A percentile compares a stretch with the other conserved stretches of the same genome.
These are phyloP conservation scores for Dictyostelium purpureum DNA, from an alignment of 78 protist genomes.

Conservation along the genomic window DNA sequence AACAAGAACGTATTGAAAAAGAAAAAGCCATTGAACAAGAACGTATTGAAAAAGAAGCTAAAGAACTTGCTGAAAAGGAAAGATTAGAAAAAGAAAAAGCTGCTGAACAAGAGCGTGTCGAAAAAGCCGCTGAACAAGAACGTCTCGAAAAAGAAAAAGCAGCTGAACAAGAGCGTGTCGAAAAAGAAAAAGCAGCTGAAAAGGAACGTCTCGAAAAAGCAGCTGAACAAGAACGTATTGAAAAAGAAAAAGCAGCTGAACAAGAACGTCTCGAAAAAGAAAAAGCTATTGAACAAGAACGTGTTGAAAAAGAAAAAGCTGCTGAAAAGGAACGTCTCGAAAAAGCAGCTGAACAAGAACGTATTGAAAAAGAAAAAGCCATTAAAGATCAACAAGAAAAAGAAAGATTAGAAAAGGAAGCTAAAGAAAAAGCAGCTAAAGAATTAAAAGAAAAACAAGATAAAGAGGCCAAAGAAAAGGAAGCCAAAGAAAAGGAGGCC, in stretches of 20 bases:
- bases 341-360: background rate
- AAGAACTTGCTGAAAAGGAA: background rate
- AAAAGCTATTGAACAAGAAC: background rate
- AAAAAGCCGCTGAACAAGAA: background rate
- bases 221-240: background rate
- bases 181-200: background rate
- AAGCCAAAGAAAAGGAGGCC: background rate
- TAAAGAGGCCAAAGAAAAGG: background rate
- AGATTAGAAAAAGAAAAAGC: background rate
- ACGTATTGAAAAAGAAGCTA: background rate
- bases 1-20: background rate
- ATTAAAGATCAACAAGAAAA: background rate
- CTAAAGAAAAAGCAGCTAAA: background rate
- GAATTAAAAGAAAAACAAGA: background rate
- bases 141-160: constrained; percentile 8
- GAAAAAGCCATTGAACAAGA: constrained; percentile 12
- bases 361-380: background rate
- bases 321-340: background rate
- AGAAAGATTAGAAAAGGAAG: background rate
- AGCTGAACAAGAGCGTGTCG: too few species aligned
- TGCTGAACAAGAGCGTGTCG: background rate
- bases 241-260: background rate
- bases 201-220: background rate
- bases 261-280: background rate
- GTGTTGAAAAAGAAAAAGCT: background rate